Percentiles rank a stretch among this genome's conserved stretches.
Evolutionary conservation across 2,329 filamentous ascomycete genomes (phyloP).

Genomic region (Diaporthe velutina): DNA sequence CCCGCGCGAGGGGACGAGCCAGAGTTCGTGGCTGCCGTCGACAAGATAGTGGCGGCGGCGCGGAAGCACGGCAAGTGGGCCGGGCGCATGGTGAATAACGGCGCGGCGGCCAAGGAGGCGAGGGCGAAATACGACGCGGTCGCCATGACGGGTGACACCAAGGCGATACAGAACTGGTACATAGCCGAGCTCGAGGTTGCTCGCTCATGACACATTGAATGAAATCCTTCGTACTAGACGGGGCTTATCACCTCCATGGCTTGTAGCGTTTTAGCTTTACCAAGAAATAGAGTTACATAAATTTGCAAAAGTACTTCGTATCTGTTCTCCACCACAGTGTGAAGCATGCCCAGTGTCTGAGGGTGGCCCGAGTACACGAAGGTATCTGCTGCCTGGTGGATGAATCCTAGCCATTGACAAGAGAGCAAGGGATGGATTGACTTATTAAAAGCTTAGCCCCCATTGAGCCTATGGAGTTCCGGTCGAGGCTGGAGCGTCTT

Average conservation of each 20-base stretch:
- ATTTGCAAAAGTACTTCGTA: constrained; percentile 5
- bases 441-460: background rate
- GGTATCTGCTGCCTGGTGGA: background rate
- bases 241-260: background rate
- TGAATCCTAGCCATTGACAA: background rate
- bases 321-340: background rate
- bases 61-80: constrained; percentile 64
- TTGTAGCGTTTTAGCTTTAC: background rate
- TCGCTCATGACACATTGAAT: constrained; percentile 45
- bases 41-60: constrained; percentile 59
- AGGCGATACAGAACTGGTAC: constrained; percentile 65
- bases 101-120: constrained; percentile 54
- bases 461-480: background rate
- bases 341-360: background rate
- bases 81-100: constrained; percentile 61
- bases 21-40: constrained; percentile 59
- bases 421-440: background rate
- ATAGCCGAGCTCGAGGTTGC: constrained; percentile 55
- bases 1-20: constrained; percentile 61
- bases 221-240: background rate
- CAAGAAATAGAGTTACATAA: constrained; percentile 22
- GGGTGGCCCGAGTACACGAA: background rate
- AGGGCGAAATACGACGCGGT: constrained; percentile 56
- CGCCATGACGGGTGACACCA: constrained; percentile 59
- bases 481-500: background rate